A percentile compares a stretch with the other conserved stretches of the same genome.
phyloP scores from a whole-genome alignment of 2,329 filamentous ascomycete genomes.

The Ophiognomonia clavigignenti-juglandacearum region DNA sequence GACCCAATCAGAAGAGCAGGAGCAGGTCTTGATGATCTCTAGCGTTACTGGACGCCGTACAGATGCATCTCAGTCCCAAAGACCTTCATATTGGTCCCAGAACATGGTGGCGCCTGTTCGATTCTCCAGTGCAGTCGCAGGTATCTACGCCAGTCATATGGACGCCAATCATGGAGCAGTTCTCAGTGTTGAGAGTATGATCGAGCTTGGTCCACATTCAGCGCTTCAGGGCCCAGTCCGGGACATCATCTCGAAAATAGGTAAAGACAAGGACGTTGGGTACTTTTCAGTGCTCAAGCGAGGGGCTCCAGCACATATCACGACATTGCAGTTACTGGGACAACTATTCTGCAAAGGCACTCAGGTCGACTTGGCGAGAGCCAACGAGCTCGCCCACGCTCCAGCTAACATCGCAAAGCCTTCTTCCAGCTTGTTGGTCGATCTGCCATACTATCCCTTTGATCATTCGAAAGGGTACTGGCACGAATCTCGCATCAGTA shows the following conservation, averaged over 20 bases:
- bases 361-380: not conserved
- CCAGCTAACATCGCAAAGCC: not conserved
- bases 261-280: not conserved
- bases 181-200: not conserved
- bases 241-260: not conserved
- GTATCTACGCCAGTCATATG: too few relatives aligned
- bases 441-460: constrained; percentile 1
- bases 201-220: not conserved
- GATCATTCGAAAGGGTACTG: not conserved
- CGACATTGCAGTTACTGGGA: not conserved
- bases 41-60: not conserved
- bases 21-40: not conserved
- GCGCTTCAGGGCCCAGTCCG: not conserved
- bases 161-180: not conserved
- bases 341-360: not conserved
- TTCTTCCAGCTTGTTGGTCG: not conserved
- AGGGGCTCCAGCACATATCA: too few relatives aligned
- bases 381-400: not conserved
- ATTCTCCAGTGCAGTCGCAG: not conserved
- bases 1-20: too few relatives aligned
- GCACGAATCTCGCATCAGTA: not conserved
- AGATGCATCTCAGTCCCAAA: not conserved
- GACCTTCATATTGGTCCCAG: not conserved
- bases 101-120: not conserved
- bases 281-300: too few relatives aligned